phyloP scores from a whole-genome alignment of 1,139 yeast genomes.

The Sugiyamaella japonica region DNA sequence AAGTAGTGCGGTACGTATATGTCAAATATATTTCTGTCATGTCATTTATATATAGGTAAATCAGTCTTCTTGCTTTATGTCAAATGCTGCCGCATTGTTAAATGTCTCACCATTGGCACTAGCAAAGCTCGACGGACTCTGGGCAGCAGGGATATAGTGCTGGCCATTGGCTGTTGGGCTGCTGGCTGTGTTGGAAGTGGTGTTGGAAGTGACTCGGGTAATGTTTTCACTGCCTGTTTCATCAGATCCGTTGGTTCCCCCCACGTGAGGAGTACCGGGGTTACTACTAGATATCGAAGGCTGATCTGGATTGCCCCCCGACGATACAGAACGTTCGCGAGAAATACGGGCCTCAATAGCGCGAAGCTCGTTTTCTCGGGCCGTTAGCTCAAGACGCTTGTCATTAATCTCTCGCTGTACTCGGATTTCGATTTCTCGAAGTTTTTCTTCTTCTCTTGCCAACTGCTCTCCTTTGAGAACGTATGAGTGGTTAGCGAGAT shows the following conservation, averaged over 20 bases:
- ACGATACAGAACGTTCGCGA: slow-evolving; percentile 26
- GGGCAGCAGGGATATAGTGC: slow-evolving; percentile 1
- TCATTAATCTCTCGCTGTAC: slow-evolving; percentile 86
- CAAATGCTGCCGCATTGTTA: not conserved
- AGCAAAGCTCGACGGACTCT: slow-evolving; percentile 10
- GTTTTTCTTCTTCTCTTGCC: slow-evolving; percentile 32
- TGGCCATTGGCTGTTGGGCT: not conserved
- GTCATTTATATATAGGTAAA: not conserved
- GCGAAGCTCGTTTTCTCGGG: slow-evolving; percentile 83
- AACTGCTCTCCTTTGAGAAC: slow-evolving; percentile 45
- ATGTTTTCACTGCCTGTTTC: slow-evolving; percentile 4
- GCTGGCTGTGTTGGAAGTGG: slow-evolving; percentile 10
- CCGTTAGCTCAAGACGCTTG: slow-evolving; percentile 80
- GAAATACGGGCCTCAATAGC: slow-evolving; percentile 77
- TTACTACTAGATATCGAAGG: slow-evolving; percentile 4
- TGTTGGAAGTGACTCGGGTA: slow-evolving; percentile 12
- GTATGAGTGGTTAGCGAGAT: slow-evolving; percentile 44
- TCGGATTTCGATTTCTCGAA: slow-evolving; percentile 46
- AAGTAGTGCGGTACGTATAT: too few species aligned
- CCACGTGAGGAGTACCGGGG: slow-evolving; percentile 8
- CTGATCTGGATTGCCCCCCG: not conserved
- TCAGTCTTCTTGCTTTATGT: slow-evolving; percentile 6
- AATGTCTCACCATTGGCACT: slow-evolving; percentile 7
- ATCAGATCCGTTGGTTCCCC: slow-evolving; percentile 2
- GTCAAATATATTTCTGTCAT: not conserved